phyloP scores from a whole-genome alignment of 1,284 basidiomycete genomes.

The Sporisorium iseilematis-ciliati region DNA sequence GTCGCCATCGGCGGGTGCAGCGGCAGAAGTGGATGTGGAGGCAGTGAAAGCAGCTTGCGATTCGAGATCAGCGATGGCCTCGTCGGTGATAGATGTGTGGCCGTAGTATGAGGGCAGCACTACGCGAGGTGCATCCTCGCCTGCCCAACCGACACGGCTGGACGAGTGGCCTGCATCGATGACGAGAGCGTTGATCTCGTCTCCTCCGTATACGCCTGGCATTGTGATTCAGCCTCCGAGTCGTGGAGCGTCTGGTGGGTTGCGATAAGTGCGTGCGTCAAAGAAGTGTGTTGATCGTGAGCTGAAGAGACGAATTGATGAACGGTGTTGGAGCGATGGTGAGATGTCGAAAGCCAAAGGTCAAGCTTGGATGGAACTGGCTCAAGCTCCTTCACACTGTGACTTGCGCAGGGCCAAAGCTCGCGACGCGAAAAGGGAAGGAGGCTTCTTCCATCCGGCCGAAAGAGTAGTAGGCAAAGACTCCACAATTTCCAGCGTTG shows the following conservation, averaged over 20 bases:
- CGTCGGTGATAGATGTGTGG: conserved; percentile 73
- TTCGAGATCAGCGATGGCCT: conserved; percentile 58
- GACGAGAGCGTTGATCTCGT: conserved; percentile 94
- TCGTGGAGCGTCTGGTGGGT: neutral
- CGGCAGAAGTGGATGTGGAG: conserved; percentile 16
- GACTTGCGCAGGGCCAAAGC: conserved; percentile 11
- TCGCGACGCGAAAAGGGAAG: conserved; percentile 37
- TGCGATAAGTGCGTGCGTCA: neutral
- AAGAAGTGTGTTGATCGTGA: conserved; percentile 3
- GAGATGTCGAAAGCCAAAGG: neutral
- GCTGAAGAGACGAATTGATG: neutral
- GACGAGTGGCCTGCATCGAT: conserved; percentile 92
- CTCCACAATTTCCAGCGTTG: conserved; percentile 25
- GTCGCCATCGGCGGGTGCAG: conserved; percentile 31
- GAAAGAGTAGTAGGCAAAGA: conserved; percentile 9
- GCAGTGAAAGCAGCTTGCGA: conserved; percentile 38
- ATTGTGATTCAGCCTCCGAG: conserved; percentile 27
- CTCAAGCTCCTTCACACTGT: conserved; percentile 10
- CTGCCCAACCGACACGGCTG: conserved; percentile 87
- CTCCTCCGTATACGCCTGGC: conserved; percentile 71
- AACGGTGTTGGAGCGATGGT: neutral
- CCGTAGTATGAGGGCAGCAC: conserved; percentile 92
- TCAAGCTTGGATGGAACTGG: conserved; percentile 6
- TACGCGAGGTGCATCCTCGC: conserved; percentile 94
- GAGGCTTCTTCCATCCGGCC: conserved; percentile 35